Conservation (phyloP, 1,284 basidiomycete species). For the Xerocomus nothofagi region DNA sequence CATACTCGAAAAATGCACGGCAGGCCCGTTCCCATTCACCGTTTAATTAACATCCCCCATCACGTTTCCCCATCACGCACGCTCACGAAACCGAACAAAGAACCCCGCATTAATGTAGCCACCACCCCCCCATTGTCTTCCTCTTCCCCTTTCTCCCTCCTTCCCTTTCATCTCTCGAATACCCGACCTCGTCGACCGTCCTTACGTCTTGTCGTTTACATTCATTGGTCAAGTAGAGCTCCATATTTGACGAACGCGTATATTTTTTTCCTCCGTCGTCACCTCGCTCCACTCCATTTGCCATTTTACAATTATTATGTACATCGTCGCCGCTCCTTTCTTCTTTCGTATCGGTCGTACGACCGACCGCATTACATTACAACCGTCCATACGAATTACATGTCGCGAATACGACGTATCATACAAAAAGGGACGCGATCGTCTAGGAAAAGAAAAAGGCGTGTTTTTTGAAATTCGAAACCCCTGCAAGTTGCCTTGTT, state of each 20-base stretch:
- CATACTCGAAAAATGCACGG: conserved; percentile 8
- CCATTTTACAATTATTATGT: too few species aligned
- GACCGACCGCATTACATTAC: not conserved
- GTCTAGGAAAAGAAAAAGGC: too few species aligned
- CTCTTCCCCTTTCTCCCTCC: not conserved
- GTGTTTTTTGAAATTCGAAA: too few species aligned
- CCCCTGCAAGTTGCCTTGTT: too few species aligned
- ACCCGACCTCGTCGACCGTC: conserved; percentile 22
- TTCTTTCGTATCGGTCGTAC: not conserved
- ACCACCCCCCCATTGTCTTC: too few species aligned
- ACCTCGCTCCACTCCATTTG: not conserved
- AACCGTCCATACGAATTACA: not conserved
- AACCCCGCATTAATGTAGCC: conserved; percentile 16
- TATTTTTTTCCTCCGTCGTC: not conserved
- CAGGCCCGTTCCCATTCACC: conserved; percentile 8
- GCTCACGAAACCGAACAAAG: conserved; percentile 17
- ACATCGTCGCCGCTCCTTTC: not conserved
- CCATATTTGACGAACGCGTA: not conserved
- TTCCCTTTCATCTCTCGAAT: conserved; percentile 10
- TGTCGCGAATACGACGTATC: not conserved
- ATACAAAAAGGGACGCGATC: not conserved
- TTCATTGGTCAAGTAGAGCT: conserved; percentile 1
- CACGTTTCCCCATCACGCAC: conserved; percentile 15
- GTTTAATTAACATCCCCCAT: conserved; percentile 6
- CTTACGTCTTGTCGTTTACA: conserved; percentile 18